Evolutionary conservation across 2,329 filamentous ascomycete species (phyloP).

Genomic region (Alternaria viburni): DNA sequence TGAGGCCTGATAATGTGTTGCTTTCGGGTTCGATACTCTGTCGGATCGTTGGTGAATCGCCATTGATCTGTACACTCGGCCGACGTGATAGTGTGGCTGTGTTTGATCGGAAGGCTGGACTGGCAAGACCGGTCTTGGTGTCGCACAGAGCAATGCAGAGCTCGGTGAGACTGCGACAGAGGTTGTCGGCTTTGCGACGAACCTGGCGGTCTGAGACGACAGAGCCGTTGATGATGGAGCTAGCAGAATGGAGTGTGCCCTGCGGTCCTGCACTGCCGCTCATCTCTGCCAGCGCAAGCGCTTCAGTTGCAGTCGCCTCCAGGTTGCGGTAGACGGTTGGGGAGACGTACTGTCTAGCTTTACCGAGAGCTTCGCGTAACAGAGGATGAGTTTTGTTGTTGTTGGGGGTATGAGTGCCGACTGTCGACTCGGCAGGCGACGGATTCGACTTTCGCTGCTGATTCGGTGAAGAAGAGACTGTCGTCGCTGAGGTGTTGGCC

Average conservation of each 20-base stretch:
- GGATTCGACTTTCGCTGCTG: constrained; percentile 63
- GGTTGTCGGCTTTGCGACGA: constrained; percentile 86
- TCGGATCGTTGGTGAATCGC: constrained; percentile 41
- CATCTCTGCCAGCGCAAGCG: constrained; percentile 77
- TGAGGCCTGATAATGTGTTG: constrained; percentile 36
- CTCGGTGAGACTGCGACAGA: constrained; percentile 92
- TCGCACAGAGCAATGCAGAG: constrained; percentile 78
- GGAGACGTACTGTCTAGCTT: constrained; percentile 73
- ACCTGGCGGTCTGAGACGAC: constrained; percentile 78
- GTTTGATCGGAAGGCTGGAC: constrained; percentile 38
- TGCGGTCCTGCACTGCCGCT: constrained; percentile 75
- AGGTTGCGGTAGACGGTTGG: constrained; percentile 78
- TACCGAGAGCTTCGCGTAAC: constrained; percentile 79
- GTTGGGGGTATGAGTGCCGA: constrained; percentile 51
- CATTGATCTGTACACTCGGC: constrained; percentile 46
- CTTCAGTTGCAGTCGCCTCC: constrained; percentile 82
- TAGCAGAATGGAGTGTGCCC: constrained; percentile 66
- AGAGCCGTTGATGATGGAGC: constrained; percentile 66
- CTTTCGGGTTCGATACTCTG: constrained; percentile 47
- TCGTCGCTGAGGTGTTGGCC: constrained; percentile 89
- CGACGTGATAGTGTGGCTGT: constrained; percentile 35
- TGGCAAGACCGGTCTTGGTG: constrained; percentile 35
- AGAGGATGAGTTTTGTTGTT: constrained; percentile 76
- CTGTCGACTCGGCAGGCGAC: constrained; percentile 50
- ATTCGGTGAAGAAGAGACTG: constrained; percentile 88